Evolutionary conservation across 225 moss, liverwort and hornwort species (phyloP).

Genomic region (Bryoerythrophyllum caledonicum): DNA sequence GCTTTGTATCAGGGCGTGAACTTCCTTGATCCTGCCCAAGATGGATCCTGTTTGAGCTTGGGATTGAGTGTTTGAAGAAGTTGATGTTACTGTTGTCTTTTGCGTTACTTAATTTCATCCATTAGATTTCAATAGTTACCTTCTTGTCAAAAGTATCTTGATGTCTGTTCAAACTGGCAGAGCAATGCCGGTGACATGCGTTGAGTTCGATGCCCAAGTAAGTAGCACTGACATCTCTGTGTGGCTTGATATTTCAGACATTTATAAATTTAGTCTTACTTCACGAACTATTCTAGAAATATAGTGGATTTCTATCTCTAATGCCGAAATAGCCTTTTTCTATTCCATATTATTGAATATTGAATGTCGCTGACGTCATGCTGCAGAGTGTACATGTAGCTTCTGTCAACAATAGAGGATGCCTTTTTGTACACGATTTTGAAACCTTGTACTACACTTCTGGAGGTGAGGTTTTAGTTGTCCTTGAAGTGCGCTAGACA

Average conservation of each 20-base stretch:
- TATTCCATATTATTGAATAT: background rate
- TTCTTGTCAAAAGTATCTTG: constrained; percentile 11
- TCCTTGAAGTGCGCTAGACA: constrained; percentile 23
- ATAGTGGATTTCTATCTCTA: background rate
- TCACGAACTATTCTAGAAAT: constrained; percentile 11
- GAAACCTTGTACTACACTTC: constrained; percentile 74
- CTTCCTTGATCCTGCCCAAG: constrained; percentile 1
- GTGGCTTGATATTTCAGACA: constrained; percentile 29
- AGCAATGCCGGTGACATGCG: constrained; percentile 46
- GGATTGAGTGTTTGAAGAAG: constrained; percentile 10
- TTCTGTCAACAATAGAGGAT: constrained; percentile 63
- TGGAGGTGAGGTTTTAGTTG: constrained; percentile 36
- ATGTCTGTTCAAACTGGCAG: constrained; percentile 38
- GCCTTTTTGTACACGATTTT: constrained; percentile 77
- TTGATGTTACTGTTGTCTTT: background rate
- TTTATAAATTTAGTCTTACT: constrained; percentile 12
- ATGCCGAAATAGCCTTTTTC: background rate
- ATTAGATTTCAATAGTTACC: background rate
- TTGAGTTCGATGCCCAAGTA: constrained; percentile 66
- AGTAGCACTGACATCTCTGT: constrained; percentile 43
- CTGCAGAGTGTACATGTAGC: constrained; percentile 88
- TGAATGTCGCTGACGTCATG: constrained; percentile 21
- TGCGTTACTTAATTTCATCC: too few relatives aligned
- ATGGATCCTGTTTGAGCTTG: constrained; percentile 6
- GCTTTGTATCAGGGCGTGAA: constrained; percentile 9